Evolutionary conservation across 2,329 filamentous ascomycete species (phyloP).

Genomic region (Passalora sequoiae): DNA sequence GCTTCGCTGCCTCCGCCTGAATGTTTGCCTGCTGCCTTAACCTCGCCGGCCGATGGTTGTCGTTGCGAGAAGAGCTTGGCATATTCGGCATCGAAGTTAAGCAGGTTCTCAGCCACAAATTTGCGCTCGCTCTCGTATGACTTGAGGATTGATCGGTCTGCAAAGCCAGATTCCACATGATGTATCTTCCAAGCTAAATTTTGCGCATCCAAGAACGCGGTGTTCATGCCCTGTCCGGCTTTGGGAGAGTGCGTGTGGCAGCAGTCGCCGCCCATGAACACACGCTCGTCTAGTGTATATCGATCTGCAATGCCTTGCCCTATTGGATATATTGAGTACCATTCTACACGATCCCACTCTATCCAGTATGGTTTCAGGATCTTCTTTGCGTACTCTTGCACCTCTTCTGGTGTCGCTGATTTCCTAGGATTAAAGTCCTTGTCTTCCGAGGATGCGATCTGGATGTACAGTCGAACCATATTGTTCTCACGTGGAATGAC

Average conservation of each 20-base stretch:
- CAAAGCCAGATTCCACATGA: slow-evolving; percentile 77
- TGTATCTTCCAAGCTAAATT: slow-evolving; percentile 97
- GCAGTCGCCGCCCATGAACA: slow-evolving; percentile 62
- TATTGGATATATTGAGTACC: slow-evolving; percentile 63
- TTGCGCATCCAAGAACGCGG: slow-evolving; percentile 59
- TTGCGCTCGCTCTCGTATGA: slow-evolving; percentile 87
- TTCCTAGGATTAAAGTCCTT: slow-evolving; percentile 58
- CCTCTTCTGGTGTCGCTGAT: slow-evolving; percentile 54
- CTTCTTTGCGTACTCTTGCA: slow-evolving; percentile 53
- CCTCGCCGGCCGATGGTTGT: slow-evolving; percentile 66
- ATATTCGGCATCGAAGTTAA: slow-evolving; percentile 84
- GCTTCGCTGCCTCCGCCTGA: slow-evolving; percentile 28
- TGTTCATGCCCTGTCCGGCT: slow-evolving; percentile 61
- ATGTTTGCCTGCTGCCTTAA: slow-evolving; percentile 61
- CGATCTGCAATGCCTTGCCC: slow-evolving; percentile 61
- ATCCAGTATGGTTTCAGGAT: slow-evolving; percentile 58
- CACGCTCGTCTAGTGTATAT: slow-evolving; percentile 59
- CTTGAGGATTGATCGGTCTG: slow-evolving; percentile 65
- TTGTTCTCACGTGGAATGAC: slow-evolving; percentile 54
- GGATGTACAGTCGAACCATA: slow-evolving; percentile 53
- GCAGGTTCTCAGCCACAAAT: slow-evolving; percentile 73
- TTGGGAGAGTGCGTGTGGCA: slow-evolving; percentile 61
- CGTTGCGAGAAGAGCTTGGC: slow-evolving; percentile 82
- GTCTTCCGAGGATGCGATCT: slow-evolving; percentile 59
- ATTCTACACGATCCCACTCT: slow-evolving; percentile 60